A percentile compares a stretch with the other conserved stretches of the same genome.
phyloP scores from a whole-genome alignment of 2,329 filamentous ascomycete genomes.

The Scytalidium lignicola region DNA sequence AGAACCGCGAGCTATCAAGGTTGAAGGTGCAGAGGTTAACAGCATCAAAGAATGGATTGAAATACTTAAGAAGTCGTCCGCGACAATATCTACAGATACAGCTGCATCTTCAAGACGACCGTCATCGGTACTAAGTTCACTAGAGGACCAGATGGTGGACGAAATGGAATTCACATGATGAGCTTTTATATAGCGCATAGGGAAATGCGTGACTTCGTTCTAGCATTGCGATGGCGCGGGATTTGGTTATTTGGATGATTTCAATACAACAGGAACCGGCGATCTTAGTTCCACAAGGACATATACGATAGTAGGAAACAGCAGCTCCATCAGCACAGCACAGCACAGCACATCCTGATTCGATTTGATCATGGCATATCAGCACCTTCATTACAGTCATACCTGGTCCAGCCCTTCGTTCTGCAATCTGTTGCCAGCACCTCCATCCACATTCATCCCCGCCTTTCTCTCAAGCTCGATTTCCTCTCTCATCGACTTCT shows the following conservation, averaged over 20 bases:
- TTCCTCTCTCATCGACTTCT: slow-evolving; percentile 22
- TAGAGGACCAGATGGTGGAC: slow-evolving; percentile 26
- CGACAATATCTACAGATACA: slow-evolving; percentile 5
- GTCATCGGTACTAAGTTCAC: slow-evolving; percentile 26
- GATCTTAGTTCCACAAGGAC: neutral
- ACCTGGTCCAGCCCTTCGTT: slow-evolving; percentile 24
- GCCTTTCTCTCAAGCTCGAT: slow-evolving; percentile 19
- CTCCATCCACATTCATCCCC: slow-evolving; percentile 24
- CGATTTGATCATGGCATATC: slow-evolving; percentile 1
- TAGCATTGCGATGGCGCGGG: slow-evolving; percentile 27
- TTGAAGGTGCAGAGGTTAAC: slow-evolving; percentile 70
- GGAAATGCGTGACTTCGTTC: neutral
- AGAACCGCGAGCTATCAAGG: slow-evolving; percentile 66
- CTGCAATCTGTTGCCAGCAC: slow-evolving; percentile 19
- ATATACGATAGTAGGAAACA: neutral
- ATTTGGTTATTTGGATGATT: neutral
- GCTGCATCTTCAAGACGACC: slow-evolving; percentile 19
- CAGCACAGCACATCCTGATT: neutral
- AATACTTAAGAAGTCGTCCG: slow-evolving; percentile 26
- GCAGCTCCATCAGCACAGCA: neutral
- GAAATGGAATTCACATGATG: slow-evolving; percentile 24
- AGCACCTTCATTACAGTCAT: slow-evolving; percentile 4
- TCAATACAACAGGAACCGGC: neutral
- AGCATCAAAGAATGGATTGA: slow-evolving; percentile 63
- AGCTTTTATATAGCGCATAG: neutral